Percentiles rank a stretch among this genome's conserved stretches.
Conservation (phyloP, 768 basidiomycete species). For the Auricularia sp. region DNA sequence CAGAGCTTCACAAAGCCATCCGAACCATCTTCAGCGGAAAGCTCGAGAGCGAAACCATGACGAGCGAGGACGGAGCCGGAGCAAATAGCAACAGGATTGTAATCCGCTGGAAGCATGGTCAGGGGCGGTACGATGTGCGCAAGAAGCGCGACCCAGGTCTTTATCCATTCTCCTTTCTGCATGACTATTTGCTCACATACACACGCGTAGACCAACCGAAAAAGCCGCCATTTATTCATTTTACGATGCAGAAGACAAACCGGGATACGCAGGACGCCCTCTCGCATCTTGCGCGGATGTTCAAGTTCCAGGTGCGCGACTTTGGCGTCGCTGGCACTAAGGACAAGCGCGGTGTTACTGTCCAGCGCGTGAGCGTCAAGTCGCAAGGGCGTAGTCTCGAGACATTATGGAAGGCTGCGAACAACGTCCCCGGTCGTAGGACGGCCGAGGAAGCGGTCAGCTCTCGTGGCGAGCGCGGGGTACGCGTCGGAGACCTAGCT, state of each 20-base stretch:
- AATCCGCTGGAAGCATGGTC: constrained; percentile 52
- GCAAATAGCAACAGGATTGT: constrained; percentile 69
- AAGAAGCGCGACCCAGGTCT: neutral
- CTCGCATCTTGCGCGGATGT: constrained; percentile 60
- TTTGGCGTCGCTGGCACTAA: constrained; percentile 92
- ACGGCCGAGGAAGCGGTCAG: constrained; percentile 47
- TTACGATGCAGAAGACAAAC: constrained; percentile 94
- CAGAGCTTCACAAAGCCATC: constrained; percentile 70
- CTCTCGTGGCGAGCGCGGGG: constrained; percentile 79
- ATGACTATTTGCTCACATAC: neutral
- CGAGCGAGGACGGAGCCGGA: constrained; percentile 33
- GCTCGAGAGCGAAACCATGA: constrained; percentile 65
- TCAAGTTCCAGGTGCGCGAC: constrained; percentile 73
- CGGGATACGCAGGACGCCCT: constrained; percentile 95
- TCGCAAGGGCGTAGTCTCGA: constrained; percentile 69
- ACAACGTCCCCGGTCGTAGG: constrained; percentile 52
- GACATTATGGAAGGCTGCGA: constrained; percentile 76
- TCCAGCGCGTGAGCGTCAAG: constrained; percentile 78
- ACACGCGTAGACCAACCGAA: constrained; percentile 3
- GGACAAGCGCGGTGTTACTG: constrained; percentile 95
- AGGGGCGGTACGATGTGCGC: neutral
- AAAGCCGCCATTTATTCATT: constrained; percentile 72
- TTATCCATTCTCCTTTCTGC: neutral
- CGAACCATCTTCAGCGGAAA: constrained; percentile 76
- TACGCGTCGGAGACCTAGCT: constrained; percentile 78